Evolutionary conservation across 306 rosid genomes (phyloP).

Genomic region (Medicago arabica): DNA sequence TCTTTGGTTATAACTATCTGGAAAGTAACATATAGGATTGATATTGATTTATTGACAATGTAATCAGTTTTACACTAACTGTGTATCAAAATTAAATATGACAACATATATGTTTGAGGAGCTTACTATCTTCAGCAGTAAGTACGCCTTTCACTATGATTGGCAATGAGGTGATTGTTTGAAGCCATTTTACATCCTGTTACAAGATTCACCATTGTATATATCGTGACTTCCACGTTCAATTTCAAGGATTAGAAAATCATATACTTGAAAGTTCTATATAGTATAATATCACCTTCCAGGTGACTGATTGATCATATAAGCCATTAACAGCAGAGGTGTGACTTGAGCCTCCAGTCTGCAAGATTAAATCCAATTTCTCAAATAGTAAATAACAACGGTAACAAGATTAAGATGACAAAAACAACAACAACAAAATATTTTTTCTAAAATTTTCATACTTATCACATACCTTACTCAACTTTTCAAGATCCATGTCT

Average conservation of each 20-base stretch:
- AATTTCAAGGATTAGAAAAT: constrained; percentile 34
- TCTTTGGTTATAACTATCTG: too few relatives aligned
- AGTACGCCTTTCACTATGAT: constrained; percentile 87
- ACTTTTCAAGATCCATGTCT: constrained; percentile 70
- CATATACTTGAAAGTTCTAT: background rate
- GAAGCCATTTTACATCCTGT: constrained; percentile 96
- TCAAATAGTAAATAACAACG: background rate
- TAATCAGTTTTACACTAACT: background rate
- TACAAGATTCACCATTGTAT: constrained; percentile 18
- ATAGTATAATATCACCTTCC: constrained; percentile 67
- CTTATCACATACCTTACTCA: constrained; percentile 54
- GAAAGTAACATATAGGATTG: background rate
- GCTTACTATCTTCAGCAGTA: constrained; percentile 87
- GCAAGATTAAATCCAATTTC: constrained; percentile 36
- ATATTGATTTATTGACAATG: background rate
- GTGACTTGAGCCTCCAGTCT: constrained; percentile 72
- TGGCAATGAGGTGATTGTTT: constrained; percentile 86
- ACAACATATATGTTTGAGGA: background rate
- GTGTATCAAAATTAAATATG: background rate
- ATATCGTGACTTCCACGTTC: constrained; percentile 30
- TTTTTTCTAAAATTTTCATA: constrained; percentile 23
- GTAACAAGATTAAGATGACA: constrained; percentile 14
- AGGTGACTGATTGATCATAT: constrained; percentile 73
- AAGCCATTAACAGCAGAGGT: constrained; percentile 69
- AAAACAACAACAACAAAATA: background rate